A percentile compares a stretch with the other conserved stretches of the same genome.
Evolutionary conservation across 768 basidiomycete species (phyloP).

Genomic region (Leucosporidium yakuticum): DNA sequence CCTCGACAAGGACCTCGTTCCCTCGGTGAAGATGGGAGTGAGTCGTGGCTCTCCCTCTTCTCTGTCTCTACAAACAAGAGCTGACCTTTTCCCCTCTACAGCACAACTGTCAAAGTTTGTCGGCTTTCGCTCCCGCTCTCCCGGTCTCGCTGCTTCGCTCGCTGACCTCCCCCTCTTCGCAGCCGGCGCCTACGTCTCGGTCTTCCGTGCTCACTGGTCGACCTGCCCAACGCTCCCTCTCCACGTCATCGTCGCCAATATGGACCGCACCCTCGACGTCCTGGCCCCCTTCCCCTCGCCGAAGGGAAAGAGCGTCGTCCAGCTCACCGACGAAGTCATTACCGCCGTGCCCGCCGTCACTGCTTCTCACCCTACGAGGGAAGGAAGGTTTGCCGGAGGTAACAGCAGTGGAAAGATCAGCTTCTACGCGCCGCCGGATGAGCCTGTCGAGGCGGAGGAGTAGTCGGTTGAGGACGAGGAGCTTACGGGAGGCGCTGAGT

Average conservation of each 20-base stretch:
- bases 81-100: background rate
- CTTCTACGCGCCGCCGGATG: too few relatives aligned
- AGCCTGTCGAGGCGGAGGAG: too few relatives aligned
- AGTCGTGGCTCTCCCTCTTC: background rate
- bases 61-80: background rate
- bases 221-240: constrained; percentile 13
- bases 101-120: constrained; percentile 4
- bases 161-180: too few relatives aligned
- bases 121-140: background rate
- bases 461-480: too few relatives aligned
- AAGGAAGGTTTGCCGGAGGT: too few relatives aligned
- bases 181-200: constrained; percentile 45
- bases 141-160: background rate
- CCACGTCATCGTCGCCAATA: constrained; percentile 43
- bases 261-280: constrained; percentile 45
- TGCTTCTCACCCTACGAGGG: constrained; percentile 42
- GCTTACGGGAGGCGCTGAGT: too few relatives aligned
- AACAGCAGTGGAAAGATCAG: too few relatives aligned
- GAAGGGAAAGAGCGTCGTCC: too few relatives aligned
- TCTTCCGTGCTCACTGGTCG: constrained; percentile 47
- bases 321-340: constrained; percentile 33
- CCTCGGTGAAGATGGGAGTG: background rate
- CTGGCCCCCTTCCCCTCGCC: background rate
- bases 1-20: background rate
- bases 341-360: constrained; percentile 47